Evolutionary conservation across 2,329 filamentous ascomycete species (phyloP).

Genomic region (Hirsutella rhossiliensis): DNA sequence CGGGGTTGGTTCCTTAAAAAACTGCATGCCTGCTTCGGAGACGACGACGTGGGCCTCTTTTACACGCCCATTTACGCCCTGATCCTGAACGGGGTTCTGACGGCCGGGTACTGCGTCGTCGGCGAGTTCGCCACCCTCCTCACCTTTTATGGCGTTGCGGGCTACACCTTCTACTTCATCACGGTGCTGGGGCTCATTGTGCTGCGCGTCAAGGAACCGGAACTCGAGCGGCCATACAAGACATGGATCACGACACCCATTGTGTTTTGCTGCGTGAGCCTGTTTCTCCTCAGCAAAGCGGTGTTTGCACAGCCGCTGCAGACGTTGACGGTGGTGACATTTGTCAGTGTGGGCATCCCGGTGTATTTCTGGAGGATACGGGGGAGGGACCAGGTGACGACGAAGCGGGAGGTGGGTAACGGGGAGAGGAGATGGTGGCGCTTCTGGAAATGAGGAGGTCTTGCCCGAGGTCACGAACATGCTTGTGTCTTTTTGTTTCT

Average conservation of each 20-base stretch:
- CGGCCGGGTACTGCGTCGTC: constrained; percentile 64
- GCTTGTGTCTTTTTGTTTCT: too few relatives aligned
- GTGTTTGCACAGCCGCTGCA: constrained; percentile 87
- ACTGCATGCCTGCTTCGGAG: constrained; percentile 54
- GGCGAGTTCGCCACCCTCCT: constrained; percentile 87
- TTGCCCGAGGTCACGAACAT: too few relatives aligned
- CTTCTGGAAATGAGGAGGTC: constrained; percentile 38
- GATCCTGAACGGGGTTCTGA: constrained; percentile 65
- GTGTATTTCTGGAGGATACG: constrained; percentile 83
- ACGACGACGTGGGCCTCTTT: constrained; percentile 69
- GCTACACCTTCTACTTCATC: constrained; percentile 94
- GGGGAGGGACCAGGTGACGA: constrained; percentile 40
- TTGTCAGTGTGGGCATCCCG: constrained; percentile 72
- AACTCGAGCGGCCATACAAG: constrained; percentile 79
- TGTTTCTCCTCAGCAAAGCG: constrained; percentile 81
- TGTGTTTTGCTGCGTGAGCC: constrained; percentile 93
- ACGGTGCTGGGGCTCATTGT: constrained; percentile 90
- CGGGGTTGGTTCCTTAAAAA: constrained; percentile 46
- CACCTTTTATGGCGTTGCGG: constrained; percentile 95
- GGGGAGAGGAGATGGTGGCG: constrained; percentile 38
- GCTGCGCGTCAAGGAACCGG: constrained; percentile 74
- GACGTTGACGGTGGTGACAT: constrained; percentile 75
- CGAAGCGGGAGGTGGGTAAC: constrained; percentile 26
- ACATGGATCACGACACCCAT: constrained; percentile 97
- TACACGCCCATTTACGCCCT: constrained; percentile 93